Base-by-base conservation (phyloP, 768 basidiomycete genomes). In the Daedaleopsis nitida region DNA sequence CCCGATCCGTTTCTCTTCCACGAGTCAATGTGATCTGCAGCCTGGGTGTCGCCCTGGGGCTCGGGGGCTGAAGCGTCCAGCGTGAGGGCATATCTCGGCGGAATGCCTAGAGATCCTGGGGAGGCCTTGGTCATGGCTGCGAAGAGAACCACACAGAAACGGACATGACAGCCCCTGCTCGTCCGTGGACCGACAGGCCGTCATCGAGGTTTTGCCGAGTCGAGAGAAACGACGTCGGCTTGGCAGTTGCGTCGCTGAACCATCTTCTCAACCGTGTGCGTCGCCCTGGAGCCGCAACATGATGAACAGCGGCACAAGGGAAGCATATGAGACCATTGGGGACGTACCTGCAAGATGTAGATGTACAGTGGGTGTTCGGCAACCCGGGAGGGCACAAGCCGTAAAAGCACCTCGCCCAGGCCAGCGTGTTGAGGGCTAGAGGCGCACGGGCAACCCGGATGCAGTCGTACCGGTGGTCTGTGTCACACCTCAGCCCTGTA, bases 151-250 rank as follows among this genome's bases (percentile, higher is more conserved):
- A 49, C 24, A 43, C 10, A 49, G 7, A 32, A 21, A 19, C 27
- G 48, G 38, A 38, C n/a, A 42, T 54, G 38, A n/a, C 37, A 55
- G 37, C 10, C 23, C 50, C 48, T 34, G 11, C 13, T 17, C 37
- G 27, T 42, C 49, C 16, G 39, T 32, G 52, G 55, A 47, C 11
- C 21, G 42, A 35, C 37, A 54, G 45, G 52, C 24, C 9, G 32
- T 19, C 14, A 11, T 47, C 62, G 62, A 64, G 62, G 62, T 64
- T 64, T 57, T 38, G 49, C 62, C 62, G 62, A 44, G 1, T 17
- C 58, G 50, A 58, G 58, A 54, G 62, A 64, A 59, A 52, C 11
- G n/a, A n/a, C 10, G 34, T 8, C 10, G 24, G 23, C 16, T 56
- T 52, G 49, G 43, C 53, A 51, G 47, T 35, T n/a, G 32, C 38